Evolutionary conservation across 2,329 filamentous ascomycete species (phyloP).

Genomic region (Macrophomina phaseolina): DNA sequence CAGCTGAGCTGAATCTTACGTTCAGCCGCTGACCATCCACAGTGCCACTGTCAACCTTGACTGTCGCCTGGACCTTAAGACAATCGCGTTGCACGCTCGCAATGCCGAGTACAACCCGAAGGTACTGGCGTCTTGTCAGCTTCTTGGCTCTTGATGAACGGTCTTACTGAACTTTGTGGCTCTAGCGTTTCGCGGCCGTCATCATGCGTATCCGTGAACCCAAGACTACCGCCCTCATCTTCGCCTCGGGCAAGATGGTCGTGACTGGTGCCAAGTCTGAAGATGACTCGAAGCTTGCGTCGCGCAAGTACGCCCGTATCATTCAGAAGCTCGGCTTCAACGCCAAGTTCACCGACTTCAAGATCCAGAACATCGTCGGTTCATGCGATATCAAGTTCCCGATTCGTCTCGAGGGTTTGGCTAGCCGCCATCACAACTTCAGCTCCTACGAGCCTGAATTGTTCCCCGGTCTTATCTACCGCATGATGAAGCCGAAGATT

Average conservation of each 20-base stretch:
- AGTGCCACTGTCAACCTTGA: slow-evolving; percentile 98
- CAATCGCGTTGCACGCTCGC: slow-evolving; percentile 94
- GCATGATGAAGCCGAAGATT: slow-evolving; percentile 99
- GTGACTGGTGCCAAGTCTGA: slow-evolving; percentile 98
- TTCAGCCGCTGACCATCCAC: slow-evolving; percentile 39
- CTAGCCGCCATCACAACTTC: slow-evolving; percentile 98
- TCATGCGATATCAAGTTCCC: slow-evolving; percentile 99
- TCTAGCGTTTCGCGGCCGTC: slow-evolving; percentile 94
- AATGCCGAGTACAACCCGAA: slow-evolving; percentile 99
- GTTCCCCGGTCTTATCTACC: slow-evolving; percentile 99
- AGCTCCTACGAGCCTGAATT: slow-evolving; percentile 98
- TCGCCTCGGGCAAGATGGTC: slow-evolving; percentile 99
- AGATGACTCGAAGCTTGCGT: slow-evolving; percentile 96
- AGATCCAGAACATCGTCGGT: slow-evolving; percentile 99
- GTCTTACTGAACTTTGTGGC: slow-evolving; percentile 39
- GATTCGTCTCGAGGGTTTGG: slow-evolving; percentile 93
- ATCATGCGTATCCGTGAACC: slow-evolving; percentile 99
- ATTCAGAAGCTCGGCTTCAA: slow-evolving; percentile 99
- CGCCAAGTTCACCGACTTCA: slow-evolving; percentile 99
- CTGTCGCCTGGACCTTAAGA: slow-evolving; percentile 95
- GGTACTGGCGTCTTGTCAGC: slow-evolving; percentile 63
- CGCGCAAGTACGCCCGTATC: slow-evolving; percentile 96
- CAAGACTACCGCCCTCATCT: slow-evolving; percentile 97
- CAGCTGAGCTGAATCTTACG: slow-evolving; percentile 37
- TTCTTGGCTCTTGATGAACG: slow-evolving; percentile 39